A percentile compares a stretch with the other conserved stretches of the same genome.
Evolutionary conservation across 2,329 filamentous ascomycete genomes (phyloP).

Genomic region (Macrophomina tecta): DNA sequence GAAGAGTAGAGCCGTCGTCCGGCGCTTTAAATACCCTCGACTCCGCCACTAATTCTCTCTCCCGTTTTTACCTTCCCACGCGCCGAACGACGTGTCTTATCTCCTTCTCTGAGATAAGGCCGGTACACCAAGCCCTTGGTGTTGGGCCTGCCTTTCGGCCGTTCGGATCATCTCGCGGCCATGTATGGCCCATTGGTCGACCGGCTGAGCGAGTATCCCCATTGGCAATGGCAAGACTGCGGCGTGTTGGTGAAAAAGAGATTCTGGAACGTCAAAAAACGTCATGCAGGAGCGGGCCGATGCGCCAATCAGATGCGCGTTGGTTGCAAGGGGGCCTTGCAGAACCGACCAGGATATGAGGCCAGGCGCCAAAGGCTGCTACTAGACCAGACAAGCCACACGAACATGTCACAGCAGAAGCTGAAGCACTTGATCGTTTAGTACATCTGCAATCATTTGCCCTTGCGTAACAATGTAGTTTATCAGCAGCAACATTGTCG

Average conservation of each 20-base stretch:
- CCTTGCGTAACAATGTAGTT: too few species aligned
- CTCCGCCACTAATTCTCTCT: not conserved
- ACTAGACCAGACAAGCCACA: not conserved
- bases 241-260: not conserved
- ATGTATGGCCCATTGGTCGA: too few species aligned
- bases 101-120: not conserved
- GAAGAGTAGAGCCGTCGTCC: not conserved
- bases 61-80: too few species aligned
- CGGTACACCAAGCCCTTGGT: not conserved
- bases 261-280: not conserved
- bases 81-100: not conserved
- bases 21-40: not conserved
- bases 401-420: not conserved
- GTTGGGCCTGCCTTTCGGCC: too few species aligned
- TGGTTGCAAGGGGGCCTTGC: not conserved
- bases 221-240: not conserved
- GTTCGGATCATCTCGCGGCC: too few species aligned
- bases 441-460: too few species aligned
- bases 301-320: not conserved
- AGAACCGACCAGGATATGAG: not conserved
- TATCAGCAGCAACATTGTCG: too few species aligned
- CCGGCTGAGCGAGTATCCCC: not conserved
- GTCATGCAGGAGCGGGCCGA: conserved; percentile 5
- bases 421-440: not conserved
- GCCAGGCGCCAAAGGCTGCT: not conserved